These are phyloP conservation scores for Pestalotiopsis sp. DNA, from an alignment of 2,329 filamentous ascomycete genomes.

Conservation along the genomic window DNA sequence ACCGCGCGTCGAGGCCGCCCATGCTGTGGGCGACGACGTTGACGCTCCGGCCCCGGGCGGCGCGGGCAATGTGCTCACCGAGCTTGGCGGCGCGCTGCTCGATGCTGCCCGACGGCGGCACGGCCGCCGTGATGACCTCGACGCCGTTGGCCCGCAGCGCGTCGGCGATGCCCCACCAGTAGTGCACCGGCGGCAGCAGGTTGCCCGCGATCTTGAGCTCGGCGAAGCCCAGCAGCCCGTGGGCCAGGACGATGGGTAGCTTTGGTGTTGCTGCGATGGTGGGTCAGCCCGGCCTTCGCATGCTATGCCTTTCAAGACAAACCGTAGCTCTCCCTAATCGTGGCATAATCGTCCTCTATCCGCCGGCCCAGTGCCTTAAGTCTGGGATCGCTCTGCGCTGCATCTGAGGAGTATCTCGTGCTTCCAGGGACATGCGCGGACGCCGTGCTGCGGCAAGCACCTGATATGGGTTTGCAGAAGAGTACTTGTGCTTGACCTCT, in stretches of 20 bases:
- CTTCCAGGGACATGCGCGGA: background rate
- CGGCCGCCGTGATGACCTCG: slow-evolving; percentile 59
- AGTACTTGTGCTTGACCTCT: background rate
- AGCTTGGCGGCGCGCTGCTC: slow-evolving; percentile 59
- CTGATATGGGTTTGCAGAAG: background rate
- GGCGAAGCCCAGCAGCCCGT: slow-evolving; percentile 65
- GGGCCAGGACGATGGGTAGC: slow-evolving; percentile 64
- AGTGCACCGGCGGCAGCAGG: slow-evolving; percentile 56
- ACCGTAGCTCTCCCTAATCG: slow-evolving; percentile 46
- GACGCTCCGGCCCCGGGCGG: slow-evolving; percentile 56
- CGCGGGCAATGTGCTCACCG: slow-evolving; percentile 50
- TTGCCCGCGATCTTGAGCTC: slow-evolving; percentile 51
- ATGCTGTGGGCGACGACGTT: slow-evolving; percentile 75
- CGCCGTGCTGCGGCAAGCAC: background rate
- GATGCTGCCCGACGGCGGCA: slow-evolving; percentile 62
- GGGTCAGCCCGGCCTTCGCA: slow-evolving; percentile 12
- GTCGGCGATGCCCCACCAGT: slow-evolving; percentile 65
- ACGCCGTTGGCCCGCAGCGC: slow-evolving; percentile 54
- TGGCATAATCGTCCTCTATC: slow-evolving; percentile 48
- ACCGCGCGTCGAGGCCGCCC: slow-evolving; percentile 65
- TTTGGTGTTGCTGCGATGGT: slow-evolving; percentile 49
- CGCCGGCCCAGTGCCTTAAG: slow-evolving; percentile 39
- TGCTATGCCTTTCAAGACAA: slow-evolving; percentile 8
- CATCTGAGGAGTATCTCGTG: slow-evolving; percentile 15
- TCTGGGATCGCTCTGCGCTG: slow-evolving; percentile 35